Percentiles rank a stretch among this genome's conserved stretches.
Conservation (phyloP, 306 rosid species). For the Heteromeles arbutifolia region DNA sequence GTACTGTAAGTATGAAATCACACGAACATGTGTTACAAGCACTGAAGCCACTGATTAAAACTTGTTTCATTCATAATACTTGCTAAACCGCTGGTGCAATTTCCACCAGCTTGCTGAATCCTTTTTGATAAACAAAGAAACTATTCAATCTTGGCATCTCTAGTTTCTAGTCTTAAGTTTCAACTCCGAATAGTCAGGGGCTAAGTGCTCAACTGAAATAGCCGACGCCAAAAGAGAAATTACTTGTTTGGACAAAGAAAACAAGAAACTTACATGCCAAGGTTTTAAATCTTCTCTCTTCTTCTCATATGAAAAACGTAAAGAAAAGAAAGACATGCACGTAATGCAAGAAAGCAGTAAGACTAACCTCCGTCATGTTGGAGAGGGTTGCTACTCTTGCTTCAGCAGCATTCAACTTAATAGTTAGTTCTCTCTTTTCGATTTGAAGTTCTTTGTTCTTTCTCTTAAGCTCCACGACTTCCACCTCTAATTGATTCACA, state of each 20-base stretch:
- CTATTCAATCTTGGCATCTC: background rate
- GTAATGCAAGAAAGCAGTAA: background rate
- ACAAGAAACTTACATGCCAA: background rate
- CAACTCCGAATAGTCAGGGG: background rate
- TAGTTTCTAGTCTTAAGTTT: background rate
- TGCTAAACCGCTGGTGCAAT: background rate
- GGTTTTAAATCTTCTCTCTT: background rate
- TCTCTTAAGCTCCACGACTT: slow-evolving; percentile 67
- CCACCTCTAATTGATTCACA: slow-evolving; percentile 63
- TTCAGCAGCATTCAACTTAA: slow-evolving; percentile 70
- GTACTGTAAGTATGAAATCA: slow-evolving; percentile 7
- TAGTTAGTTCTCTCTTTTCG: slow-evolving; percentile 69
- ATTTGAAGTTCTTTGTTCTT: slow-evolving; percentile 81
- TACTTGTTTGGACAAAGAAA: background rate
- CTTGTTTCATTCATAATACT: background rate
- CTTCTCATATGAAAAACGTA: background rate
- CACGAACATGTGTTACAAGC: background rate
- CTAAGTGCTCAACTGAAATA: background rate
- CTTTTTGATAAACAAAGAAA: background rate
- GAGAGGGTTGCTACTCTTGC: slow-evolving; percentile 50
- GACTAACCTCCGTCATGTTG: slow-evolving; percentile 73
- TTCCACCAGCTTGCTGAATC: background rate
- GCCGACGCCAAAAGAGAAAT: background rate
- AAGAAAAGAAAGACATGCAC: background rate
- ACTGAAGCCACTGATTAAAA: background rate